These are phyloP conservation scores for Prunus campanulata DNA, from an alignment of 306 rosid genomes.

Conservation along the genomic window DNA sequence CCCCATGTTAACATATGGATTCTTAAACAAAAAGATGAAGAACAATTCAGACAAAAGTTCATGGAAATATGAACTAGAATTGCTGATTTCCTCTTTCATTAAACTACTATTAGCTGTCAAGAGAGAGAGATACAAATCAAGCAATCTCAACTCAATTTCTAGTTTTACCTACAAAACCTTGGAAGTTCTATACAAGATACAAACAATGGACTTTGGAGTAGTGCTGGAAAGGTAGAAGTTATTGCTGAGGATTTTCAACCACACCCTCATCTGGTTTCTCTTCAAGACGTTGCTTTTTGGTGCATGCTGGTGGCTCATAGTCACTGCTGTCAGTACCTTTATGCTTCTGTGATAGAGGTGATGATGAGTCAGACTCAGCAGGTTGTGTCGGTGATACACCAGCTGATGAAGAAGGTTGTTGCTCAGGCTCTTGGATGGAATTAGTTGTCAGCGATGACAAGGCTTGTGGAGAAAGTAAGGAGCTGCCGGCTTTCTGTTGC, in stretches of 20 bases:
- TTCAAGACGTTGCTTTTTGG: constrained; percentile 26
- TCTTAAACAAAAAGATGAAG: background rate
- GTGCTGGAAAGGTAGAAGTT: background rate
- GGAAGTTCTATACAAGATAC: background rate
- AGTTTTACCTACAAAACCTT: constrained; percentile 5
- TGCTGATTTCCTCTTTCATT: constrained; percentile 13
- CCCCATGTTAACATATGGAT: background rate
- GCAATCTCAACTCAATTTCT: constrained; percentile 2
- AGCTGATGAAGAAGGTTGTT: constrained; percentile 13
- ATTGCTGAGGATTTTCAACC: constrained; percentile 15
- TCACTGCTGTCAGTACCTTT: constrained; percentile 14
- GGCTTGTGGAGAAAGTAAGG: constrained; percentile 31
- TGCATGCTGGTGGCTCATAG: constrained; percentile 1
- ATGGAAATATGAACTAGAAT: background rate
- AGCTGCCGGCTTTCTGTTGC: constrained; percentile 38
- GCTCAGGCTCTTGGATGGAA: constrained; percentile 20
- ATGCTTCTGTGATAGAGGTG: constrained; percentile 21
- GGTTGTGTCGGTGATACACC: constrained; percentile 6
- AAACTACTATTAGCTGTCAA: background rate
- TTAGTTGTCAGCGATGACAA: constrained; percentile 14
- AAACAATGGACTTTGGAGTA: background rate
- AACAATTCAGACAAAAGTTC: background rate
- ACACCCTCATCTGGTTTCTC: constrained; percentile 20
- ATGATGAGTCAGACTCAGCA: constrained; percentile 25
- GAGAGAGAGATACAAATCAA: constrained; percentile 7